These are phyloP conservation scores for Taphrina deformans DNA, from an alignment of 1,139 yeast genomes.

Conservation along the genomic window DNA sequence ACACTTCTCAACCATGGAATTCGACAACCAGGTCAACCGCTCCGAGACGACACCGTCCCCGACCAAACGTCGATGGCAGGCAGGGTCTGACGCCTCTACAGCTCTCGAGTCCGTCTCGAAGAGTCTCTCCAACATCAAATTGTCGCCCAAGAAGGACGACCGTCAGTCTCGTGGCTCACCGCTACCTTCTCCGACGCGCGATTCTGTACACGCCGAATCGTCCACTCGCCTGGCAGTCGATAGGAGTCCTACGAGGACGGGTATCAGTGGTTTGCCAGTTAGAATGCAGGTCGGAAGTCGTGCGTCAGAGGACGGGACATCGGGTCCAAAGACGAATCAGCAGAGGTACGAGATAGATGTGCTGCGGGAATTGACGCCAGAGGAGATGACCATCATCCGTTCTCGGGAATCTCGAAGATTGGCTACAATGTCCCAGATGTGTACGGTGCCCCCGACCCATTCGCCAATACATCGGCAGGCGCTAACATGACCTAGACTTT, in stretches of 20 bases:
- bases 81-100: constrained; percentile 9
- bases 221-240: constrained; percentile 19
- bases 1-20: constrained; percentile 10
- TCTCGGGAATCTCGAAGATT: constrained; percentile 58
- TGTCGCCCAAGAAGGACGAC: constrained; percentile 22
- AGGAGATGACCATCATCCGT: constrained; percentile 32
- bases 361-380: constrained; percentile 28
- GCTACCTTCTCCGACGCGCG: constrained; percentile 22
- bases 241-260: constrained; percentile 26
- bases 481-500: constrained; percentile 51
- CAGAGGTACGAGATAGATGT: constrained; percentile 19
- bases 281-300: neutral
- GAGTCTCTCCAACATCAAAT: constrained; percentile 23
- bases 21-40: constrained; percentile 6
- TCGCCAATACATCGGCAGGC: too few relatives aligned
- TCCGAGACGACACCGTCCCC: constrained; percentile 19
- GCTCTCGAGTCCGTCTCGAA: constrained; percentile 14
- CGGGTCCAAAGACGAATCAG: neutral
- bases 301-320: neutral
- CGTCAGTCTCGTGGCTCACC: neutral
- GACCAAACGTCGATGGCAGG: constrained; percentile 17
- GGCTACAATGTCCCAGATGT: constrained; percentile 73
- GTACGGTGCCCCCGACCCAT: too few relatives aligned
- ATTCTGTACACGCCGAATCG: neutral
- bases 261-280: constrained; percentile 15